Conservation (phyloP, 805 yeast species). For the Diddensiella santjacobensis region DNA sequence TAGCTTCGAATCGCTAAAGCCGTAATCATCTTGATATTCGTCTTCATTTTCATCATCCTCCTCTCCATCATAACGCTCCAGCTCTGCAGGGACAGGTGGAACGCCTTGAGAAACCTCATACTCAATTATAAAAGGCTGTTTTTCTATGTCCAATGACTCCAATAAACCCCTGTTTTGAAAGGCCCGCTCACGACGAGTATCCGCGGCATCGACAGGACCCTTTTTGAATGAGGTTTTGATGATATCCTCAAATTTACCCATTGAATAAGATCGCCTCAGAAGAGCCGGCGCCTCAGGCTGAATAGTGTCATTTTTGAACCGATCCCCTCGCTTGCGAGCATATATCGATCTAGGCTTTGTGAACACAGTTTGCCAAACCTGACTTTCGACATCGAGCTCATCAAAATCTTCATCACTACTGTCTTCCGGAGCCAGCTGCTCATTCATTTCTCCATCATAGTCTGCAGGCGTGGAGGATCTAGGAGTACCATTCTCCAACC, state of each 20-base stretch:
- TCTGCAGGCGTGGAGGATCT: conserved; percentile 9
- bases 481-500: conserved; percentile 4
- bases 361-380: conserved; percentile 80
- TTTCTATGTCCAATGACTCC: conserved; percentile 32
- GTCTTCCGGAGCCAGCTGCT: conserved; percentile 2
- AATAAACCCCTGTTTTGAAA: conserved; percentile 21
- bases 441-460: conserved; percentile 6
- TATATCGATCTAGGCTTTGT: conserved; percentile 75
- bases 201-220: conserved; percentile 9
- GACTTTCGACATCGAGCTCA: conserved; percentile 62
- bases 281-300: conserved; percentile 69
- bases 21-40: conserved; percentile 44
- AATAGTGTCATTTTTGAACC: conserved; percentile 58
- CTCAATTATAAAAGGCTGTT: conserved; percentile 48
- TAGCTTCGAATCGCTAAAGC: conserved; percentile 36
- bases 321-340: conserved; percentile 60
- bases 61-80: conserved; percentile 44
- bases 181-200: conserved; percentile 9
- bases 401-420: conserved; percentile 18
- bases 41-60: conserved; percentile 48
- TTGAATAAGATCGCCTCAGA: conserved; percentile 58
- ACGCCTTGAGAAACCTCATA: conserved; percentile 80
- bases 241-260: conserved; percentile 51
- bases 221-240: conserved; percentile 24
- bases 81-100: conserved; percentile 50